These are phyloP conservation scores for Stromatinia cepivora DNA, from an alignment of 2,329 filamentous ascomycete species.

Conservation along the genomic window DNA sequence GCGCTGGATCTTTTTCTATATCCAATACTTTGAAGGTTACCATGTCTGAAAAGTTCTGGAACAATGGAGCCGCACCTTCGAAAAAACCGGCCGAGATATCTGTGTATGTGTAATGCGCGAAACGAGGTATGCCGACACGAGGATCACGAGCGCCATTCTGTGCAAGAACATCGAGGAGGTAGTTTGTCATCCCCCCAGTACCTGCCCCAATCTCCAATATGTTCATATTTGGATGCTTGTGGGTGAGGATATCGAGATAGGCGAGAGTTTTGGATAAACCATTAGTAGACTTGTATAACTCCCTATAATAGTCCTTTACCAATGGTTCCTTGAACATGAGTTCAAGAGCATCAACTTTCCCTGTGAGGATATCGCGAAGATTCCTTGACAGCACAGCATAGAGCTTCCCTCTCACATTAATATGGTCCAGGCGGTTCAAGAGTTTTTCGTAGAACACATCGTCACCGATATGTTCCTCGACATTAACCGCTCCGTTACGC, in stretches of 20 bases:
- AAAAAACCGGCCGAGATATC: neutral
- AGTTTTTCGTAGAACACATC: neutral
- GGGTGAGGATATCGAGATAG: neutral
- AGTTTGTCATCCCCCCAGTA: neutral
- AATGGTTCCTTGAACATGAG: neutral
- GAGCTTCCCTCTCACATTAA: neutral
- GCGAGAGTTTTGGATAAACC: neutral
- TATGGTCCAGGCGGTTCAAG: neutral
- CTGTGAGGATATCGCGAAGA: neutral
- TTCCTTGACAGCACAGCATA: neutral
- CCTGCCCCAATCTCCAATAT: neutral
- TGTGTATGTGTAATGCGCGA: neutral
- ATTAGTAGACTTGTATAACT: neutral
- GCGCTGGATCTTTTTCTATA: neutral
- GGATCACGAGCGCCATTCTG: neutral
- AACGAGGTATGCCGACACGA: neutral
- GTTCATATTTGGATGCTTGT: neutral
- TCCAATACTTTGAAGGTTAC: neutral
- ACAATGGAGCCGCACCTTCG: neutral
- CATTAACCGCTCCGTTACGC: neutral
- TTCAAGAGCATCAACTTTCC: neutral
- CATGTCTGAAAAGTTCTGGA: neutral
- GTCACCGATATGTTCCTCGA: neutral
- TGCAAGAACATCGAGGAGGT: neutral
- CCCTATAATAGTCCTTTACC: neutral